Base-by-base conservation (phyloP, 1,284 basidiomycete species). In the Takashimella koratensis region DNA sequence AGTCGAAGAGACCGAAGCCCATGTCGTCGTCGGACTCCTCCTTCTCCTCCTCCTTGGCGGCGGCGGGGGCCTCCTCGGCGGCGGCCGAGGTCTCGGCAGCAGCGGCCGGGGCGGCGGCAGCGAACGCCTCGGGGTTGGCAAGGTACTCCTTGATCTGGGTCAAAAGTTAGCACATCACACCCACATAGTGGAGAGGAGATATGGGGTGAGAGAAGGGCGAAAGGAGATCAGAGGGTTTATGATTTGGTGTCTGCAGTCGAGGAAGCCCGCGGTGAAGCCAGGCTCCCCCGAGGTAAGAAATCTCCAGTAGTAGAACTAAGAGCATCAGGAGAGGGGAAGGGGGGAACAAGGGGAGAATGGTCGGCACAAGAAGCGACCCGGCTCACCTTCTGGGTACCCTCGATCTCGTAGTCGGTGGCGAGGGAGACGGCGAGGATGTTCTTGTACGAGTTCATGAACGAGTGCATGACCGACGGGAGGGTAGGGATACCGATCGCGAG, bases 401-500 rank as follows among this genome's bases (percentile, higher is more conserved):
- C 91, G 77, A 98, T 98, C 61, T 86, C 85, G 84, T 92, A 95
- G 53, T 98, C 95, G 65, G 95, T 97, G 55, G 84, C 86, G 63
- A 99, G 79, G 52, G 94, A 87, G 71, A 99, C 78, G 54, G 90
- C 88, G 63, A 98, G 79, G 63, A 96, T 77, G 83, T 98, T 97
- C 87, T 99, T 98, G 89, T 98, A 98, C 49, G 90, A 84, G 82
- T 98, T 97, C 83, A 98, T 91, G 59, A 99, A 84, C 45, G 88
- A 88, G 84, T 99, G 95, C 56, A 84, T 80, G 66, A 98, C 86
- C 54, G 93, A 97, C 65, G 88, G 93, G 65, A 98, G 80, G 60
- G 95, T 98, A 52, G 95, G 95, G 84, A 95, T 95, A 79, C 91
- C 86, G 76, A 95, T 82, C 25, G 95, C 95, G 68, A 98, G 81